phyloP scores from a whole-genome alignment of 2,329 filamentous ascomycete genomes.

The Penicillium sp. region DNA sequence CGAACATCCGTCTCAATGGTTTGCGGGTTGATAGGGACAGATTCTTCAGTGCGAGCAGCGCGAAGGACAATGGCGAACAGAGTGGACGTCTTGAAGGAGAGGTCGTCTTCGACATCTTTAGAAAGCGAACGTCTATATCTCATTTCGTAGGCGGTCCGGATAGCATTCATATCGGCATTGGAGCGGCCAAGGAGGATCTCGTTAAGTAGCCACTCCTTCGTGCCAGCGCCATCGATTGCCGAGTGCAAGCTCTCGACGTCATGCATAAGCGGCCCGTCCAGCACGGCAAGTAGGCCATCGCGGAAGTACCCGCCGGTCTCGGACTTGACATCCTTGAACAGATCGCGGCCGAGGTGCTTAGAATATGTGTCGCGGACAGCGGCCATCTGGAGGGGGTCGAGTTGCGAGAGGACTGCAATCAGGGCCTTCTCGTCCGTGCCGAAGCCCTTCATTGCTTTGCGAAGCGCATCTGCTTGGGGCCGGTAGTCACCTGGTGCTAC shows the following conservation, averaged over 20 bases:
- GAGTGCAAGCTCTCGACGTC: constrained; percentile 71
- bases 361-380: constrained; percentile 67
- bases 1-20: constrained; percentile 73
- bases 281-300: constrained; percentile 70
- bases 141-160: constrained; percentile 74
- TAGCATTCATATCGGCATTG: constrained; percentile 84
- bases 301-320: constrained; percentile 76
- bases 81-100: constrained; percentile 81
- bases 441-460: constrained; percentile 88
- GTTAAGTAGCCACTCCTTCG: constrained; percentile 81
- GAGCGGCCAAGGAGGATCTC: constrained; percentile 79
- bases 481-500: constrained; percentile 65
- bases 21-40: constrained; percentile 68
- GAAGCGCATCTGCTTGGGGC: constrained; percentile 68
- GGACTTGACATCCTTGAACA: constrained; percentile 72
- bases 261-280: constrained; percentile 73
- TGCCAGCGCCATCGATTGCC: constrained; percentile 76
- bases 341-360: constrained; percentile 62
- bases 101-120: constrained; percentile 70
- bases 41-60: constrained; percentile 74
- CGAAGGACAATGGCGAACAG: constrained; percentile 81
- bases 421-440: constrained; percentile 82
- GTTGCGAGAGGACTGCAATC: constrained; percentile 67
- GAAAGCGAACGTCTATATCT: constrained; percentile 68
- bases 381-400: constrained; percentile 76